phyloP scores from a whole-genome alignment of 2,329 filamentous ascomycete species.

The Hypoxylon sp. region DNA sequence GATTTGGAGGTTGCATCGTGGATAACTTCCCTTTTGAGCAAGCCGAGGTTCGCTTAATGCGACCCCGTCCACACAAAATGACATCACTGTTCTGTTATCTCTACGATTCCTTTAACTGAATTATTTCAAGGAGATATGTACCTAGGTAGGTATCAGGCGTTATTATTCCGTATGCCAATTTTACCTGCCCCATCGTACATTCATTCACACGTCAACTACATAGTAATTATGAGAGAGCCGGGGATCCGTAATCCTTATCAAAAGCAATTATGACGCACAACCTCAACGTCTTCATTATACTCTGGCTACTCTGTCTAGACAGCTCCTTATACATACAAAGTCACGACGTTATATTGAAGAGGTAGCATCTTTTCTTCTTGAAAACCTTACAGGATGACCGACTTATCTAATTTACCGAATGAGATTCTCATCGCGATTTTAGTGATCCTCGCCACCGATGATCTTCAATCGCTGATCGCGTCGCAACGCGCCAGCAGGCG shows the following conservation, averaged over 20 bases:
- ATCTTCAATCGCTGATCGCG: constrained; percentile 35
- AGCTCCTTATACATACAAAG: neutral
- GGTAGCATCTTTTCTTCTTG: neutral
- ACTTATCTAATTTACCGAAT: constrained; percentile 32
- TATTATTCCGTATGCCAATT: neutral
- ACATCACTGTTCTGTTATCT: neutral
- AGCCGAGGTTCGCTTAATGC: neutral
- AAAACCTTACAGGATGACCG: constrained; percentile 23
- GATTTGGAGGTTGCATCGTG: neutral
- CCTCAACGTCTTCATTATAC: neutral
- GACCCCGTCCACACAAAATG: neutral
- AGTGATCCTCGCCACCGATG: constrained; percentile 24
- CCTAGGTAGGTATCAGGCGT: too few relatives aligned
- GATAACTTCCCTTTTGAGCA: neutral
- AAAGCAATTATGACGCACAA: neutral
- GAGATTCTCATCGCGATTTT: constrained; percentile 39
- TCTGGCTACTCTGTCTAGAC: constrained; percentile 1
- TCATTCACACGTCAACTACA: constrained; percentile 5
- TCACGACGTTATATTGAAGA: neutral
- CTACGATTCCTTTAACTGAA: neutral
- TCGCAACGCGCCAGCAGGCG: constrained; percentile 33
- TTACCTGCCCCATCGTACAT: too few relatives aligned
- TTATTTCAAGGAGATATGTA: neutral
- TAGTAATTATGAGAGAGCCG: constrained; percentile 2
- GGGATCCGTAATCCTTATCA: constrained; percentile 11